phyloP scores from a whole-genome alignment of 805 yeast species.

The Metschnikowia kunwiensis region DNA sequence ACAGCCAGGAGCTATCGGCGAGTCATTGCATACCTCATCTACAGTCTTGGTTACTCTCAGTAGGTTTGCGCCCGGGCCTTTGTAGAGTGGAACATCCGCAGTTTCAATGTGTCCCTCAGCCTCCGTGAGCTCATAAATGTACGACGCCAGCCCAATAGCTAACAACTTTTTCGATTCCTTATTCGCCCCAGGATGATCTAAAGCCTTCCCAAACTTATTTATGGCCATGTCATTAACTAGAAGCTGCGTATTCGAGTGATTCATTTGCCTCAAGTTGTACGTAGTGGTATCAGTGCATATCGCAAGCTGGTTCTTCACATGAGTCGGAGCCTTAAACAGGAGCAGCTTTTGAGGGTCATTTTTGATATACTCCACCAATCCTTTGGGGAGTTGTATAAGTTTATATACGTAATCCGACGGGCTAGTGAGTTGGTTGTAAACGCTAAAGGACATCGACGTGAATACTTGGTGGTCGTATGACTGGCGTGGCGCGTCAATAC shows the following conservation, averaged over 20 bases:
- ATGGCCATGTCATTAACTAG: slow-evolving; percentile 33
- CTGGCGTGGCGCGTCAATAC: too few species aligned
- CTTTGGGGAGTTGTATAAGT: slow-evolving; percentile 18
- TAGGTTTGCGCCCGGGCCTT: slow-evolving; percentile 8
- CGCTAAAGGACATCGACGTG: slow-evolving; percentile 18
- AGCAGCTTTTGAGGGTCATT: slow-evolving; percentile 5
- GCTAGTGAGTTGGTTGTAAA: slow-evolving; percentile 11
- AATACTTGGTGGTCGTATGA: too few species aligned
- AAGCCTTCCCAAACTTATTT: neutral
- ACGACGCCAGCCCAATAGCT: slow-evolving; percentile 29
- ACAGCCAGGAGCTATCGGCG: slow-evolving; percentile 56
- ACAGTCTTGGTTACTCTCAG: slow-evolving; percentile 19
- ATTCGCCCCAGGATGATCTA: neutral
- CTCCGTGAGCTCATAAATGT: slow-evolving; percentile 34
- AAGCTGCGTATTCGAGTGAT: slow-evolving; percentile 84
- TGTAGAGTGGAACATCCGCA: slow-evolving; percentile 26
- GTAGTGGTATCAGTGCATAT: slow-evolving; percentile 59
- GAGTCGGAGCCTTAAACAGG: slow-evolving; percentile 16
- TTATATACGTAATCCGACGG: slow-evolving; percentile 14
- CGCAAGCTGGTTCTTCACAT: slow-evolving; percentile 43
- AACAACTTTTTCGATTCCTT: slow-evolving; percentile 13
- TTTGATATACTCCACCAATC: slow-evolving; percentile 12
- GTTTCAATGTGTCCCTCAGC: slow-evolving; percentile 30
- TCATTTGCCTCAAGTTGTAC: slow-evolving; percentile 68
- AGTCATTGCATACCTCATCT: slow-evolving; percentile 35